Evolutionary conservation across 176 grass and related monocot genomes (phyloP).

Genomic region (Cocos nucifera): DNA sequence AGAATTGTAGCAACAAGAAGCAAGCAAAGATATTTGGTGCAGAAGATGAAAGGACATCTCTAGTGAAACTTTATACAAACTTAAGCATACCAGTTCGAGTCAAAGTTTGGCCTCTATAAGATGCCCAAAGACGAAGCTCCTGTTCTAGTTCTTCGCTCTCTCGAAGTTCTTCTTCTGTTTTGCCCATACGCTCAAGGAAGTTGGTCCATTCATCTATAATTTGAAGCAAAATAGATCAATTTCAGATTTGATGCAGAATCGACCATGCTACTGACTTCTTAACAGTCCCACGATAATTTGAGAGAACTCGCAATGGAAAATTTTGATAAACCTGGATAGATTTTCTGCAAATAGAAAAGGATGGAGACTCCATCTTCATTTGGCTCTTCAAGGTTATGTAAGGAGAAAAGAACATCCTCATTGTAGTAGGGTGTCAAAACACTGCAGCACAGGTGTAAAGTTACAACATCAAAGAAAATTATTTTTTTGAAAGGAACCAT

Average conservation of each 20-base stretch:
- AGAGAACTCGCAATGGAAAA: neutral
- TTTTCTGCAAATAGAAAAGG: slow-evolving; percentile 93
- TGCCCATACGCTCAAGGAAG: slow-evolving; percentile 55
- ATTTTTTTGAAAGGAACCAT: too few relatives aligned
- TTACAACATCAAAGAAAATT: too few relatives aligned
- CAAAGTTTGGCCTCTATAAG: slow-evolving; percentile 88
- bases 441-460: slow-evolving; percentile 19
- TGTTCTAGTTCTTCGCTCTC: slow-evolving; percentile 29
- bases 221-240: slow-evolving; percentile 18
- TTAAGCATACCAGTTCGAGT: slow-evolving; percentile 59
- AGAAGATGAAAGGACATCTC: neutral
- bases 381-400: slow-evolving; percentile 60
- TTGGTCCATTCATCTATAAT: slow-evolving; percentile 85
- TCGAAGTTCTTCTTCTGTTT: slow-evolving; percentile 46
- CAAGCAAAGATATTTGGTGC: neutral
- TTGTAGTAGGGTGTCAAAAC: slow-evolving; percentile 79
- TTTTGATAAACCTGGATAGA: slow-evolving; percentile 63
- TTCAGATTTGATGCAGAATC: neutral
- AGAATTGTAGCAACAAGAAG: neutral
- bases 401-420: slow-evolving; percentile 72
- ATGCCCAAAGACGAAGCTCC: slow-evolving; percentile 74
- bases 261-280: neutral
- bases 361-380: slow-evolving; percentile 95
- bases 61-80: slow-evolving; percentile 10
- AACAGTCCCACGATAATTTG: neutral